Percentiles rank a stretch among this genome's conserved stretches.
Evolutionary conservation across 2,329 filamentous ascomycete species (phyloP).

Genomic region (Alternaria panax): DNA sequence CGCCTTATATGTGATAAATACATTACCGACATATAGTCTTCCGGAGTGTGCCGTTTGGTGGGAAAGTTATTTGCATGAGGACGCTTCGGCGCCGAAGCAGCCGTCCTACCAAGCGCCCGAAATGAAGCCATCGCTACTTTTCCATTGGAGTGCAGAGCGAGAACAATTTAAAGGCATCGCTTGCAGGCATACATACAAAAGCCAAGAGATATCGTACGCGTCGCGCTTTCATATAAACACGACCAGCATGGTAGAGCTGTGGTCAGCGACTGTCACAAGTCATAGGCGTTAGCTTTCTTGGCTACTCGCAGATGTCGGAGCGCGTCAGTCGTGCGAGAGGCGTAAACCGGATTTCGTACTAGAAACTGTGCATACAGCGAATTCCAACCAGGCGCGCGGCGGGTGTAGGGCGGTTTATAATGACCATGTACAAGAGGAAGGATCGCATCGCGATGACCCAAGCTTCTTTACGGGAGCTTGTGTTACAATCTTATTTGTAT

Average conservation of each 20-base stretch:
- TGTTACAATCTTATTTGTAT: background rate
- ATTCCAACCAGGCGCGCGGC: background rate
- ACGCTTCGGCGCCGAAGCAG: constrained; percentile 9
- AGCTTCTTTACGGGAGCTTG: background rate
- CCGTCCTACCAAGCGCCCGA: constrained; percentile 10
- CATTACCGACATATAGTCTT: background rate
- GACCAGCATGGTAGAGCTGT: background rate
- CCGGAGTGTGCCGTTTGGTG: background rate
- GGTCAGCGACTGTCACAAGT: background rate
- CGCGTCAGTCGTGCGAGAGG: background rate
- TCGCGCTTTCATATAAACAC: background rate
- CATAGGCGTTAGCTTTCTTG: background rate
- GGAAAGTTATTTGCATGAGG: constrained; percentile 7
- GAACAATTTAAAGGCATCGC: background rate
- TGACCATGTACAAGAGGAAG: background rate
- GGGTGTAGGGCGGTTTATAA: background rate
- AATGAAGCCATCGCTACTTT: constrained; percentile 2
- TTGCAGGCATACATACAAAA: background rate
- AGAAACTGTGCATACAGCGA: background rate
- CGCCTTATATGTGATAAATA: background rate
- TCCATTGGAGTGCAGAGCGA: background rate
- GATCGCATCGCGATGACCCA: background rate
- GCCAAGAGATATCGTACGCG: background rate
- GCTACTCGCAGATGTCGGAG: background rate
- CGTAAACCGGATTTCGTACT: fast-evolving